A percentile compares a stretch with the other conserved stretches of the same genome.
phyloP scores from a whole-genome alignment of 139 green algal genomes.

The Chlorella sp. region DNA sequence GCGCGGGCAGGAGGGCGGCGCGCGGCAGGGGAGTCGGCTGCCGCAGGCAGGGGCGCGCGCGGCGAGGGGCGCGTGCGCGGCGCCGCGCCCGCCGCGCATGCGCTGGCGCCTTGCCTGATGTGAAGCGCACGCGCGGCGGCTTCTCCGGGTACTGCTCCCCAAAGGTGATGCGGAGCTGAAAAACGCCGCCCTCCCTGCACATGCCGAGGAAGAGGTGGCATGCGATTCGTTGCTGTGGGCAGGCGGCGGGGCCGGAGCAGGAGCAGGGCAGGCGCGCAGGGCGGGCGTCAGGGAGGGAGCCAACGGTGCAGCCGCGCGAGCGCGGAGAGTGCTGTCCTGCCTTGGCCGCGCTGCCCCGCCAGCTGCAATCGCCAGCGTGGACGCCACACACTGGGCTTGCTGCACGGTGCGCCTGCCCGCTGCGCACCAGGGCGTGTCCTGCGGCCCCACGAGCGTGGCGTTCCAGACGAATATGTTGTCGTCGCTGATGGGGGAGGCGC shows the following conservation, averaged over 20 bases:
- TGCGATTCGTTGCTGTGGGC: no score
- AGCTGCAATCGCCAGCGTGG: no score
- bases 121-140: constrained; percentile 90
- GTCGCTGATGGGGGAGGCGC: constrained; percentile 62
- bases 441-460: constrained; percentile 21
- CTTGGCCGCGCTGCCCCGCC: no score
- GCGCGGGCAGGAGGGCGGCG: neutral
- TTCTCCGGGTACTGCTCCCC: constrained; percentile 74
- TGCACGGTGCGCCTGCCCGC: no score
- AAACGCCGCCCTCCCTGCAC: constrained; percentile 75
- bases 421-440: constrained; percentile 37
- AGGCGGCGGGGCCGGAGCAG: neutral
- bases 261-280: neutral
- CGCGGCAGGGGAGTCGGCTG: neutral
- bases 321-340: neutral
- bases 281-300: neutral
- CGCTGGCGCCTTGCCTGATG: constrained; percentile 5
- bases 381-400: no score
- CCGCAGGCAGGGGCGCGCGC: neutral
- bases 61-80: neutral
- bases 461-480: constrained; percentile 48
- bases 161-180: constrained; percentile 88
- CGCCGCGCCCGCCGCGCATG: neutral
- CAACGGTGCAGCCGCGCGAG: neutral
- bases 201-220: neutral